Evolutionary conservation across 164 flowering plant species (phyloP).

Genomic region (Protea cynaroides): DNA sequence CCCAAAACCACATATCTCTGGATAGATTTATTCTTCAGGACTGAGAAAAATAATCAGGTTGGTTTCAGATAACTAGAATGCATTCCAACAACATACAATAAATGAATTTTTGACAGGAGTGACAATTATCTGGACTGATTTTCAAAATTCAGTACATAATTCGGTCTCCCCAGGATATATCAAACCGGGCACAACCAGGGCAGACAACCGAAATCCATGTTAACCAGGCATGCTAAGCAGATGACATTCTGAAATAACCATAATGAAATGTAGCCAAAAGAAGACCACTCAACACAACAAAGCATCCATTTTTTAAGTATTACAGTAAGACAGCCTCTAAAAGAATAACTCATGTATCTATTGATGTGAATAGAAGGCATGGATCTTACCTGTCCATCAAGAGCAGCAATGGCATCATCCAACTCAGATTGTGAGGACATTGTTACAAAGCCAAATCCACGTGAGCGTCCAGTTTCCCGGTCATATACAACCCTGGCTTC

Average conservation of each 20-base stretch:
- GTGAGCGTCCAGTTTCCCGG: slow-evolving; percentile 55
- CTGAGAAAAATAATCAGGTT: too few species aligned
- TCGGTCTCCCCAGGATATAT: not conserved
- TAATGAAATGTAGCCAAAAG: too few species aligned
- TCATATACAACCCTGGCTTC: slow-evolving; percentile 56
- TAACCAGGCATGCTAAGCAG: too few species aligned
- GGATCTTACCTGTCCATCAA: slow-evolving; percentile 78
- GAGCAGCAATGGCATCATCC: slow-evolving; percentile 83
- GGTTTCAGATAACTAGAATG: too few species aligned
- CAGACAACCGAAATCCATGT: too few species aligned
- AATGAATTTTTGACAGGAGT: not conserved
- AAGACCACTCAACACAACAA: too few species aligned
- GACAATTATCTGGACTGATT: not conserved
- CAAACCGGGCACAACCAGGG: not conserved
- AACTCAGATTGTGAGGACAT: slow-evolving; percentile 61
- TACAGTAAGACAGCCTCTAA: too few species aligned
- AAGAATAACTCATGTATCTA: not conserved
- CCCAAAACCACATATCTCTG: too few species aligned
- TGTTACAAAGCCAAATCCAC: slow-evolving; percentile 68
- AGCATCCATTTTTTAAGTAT: too few species aligned
- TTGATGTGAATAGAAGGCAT: not conserved
- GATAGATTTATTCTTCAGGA: too few species aligned
- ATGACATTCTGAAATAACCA: too few species aligned
- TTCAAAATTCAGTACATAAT: not conserved
- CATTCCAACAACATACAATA: too few species aligned